Percentiles rank a stretch among this genome's conserved stretches.
Evolutionary conservation across 306 rosid species (phyloP).

Genomic region (Coriaria nepalensis): DNA sequence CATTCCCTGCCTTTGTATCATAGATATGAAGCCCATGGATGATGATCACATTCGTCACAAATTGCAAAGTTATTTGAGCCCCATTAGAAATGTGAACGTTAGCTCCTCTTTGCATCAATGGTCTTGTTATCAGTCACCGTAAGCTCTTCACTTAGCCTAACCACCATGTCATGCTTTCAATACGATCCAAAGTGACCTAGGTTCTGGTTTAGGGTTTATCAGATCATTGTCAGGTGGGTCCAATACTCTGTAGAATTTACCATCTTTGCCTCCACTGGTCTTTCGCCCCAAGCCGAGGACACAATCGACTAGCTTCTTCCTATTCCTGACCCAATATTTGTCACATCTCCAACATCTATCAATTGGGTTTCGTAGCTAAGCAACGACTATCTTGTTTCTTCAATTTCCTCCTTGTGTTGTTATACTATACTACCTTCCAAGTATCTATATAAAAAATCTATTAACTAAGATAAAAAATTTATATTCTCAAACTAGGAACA

Average conservation of each 20-base stretch:
- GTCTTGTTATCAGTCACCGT: slow-evolving; percentile 32
- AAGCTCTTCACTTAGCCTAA: slow-evolving; percentile 24
- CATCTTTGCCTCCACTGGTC: slow-evolving; percentile 37
- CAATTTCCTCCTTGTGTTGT: slow-evolving; percentile 23
- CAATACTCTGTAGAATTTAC: slow-evolving; percentile 23
- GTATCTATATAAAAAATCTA: slow-evolving; percentile 18
- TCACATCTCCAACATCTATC: slow-evolving; percentile 45
- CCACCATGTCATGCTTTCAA: slow-evolving; percentile 24
- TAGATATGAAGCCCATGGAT: slow-evolving; percentile 29
- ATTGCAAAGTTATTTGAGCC: slow-evolving; percentile 36
- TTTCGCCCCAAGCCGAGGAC: slow-evolving; percentile 28
- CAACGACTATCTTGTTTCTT: slow-evolving; percentile 14
- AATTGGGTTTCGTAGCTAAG: slow-evolving; percentile 30
- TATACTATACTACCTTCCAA: slow-evolving; percentile 4
- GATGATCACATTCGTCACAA: slow-evolving; percentile 33
- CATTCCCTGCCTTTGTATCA: slow-evolving; percentile 14
- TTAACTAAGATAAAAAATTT: no score
- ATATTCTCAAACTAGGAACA: no score
- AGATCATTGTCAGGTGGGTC: slow-evolving; percentile 25
- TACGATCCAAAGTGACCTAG: slow-evolving; percentile 37
- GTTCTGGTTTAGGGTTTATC: slow-evolving; percentile 32
- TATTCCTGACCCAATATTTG: slow-evolving; percentile 26
- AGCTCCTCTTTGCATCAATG: slow-evolving; percentile 39
- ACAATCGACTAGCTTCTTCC: slow-evolving; percentile 33
- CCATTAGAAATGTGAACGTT: slow-evolving; percentile 30